Percentiles rank a stretch among this genome's conserved stretches.
Evolutionary conservation across 2,329 filamentous ascomycete species (phyloP).

Genomic region (Verticillium klebahnii): DNA sequence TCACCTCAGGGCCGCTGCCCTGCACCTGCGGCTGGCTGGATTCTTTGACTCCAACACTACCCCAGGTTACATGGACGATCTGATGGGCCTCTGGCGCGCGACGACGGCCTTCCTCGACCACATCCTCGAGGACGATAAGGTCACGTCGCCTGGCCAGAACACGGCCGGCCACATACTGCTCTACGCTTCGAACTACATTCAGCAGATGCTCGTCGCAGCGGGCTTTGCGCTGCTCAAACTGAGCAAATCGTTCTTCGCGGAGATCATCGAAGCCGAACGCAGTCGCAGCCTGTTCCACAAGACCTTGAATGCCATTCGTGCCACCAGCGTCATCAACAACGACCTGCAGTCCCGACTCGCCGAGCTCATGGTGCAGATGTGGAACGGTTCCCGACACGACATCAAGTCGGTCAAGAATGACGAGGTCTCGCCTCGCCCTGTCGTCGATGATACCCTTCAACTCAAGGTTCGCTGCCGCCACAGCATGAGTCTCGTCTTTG

Average conservation of each 20-base stretch:
- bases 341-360: conserved; percentile 76
- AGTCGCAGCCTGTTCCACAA: conserved; percentile 66
- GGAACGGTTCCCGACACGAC: conserved; percentile 63
- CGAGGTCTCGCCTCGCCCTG: conserved; percentile 32
- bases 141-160: conserved; percentile 38
- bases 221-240: conserved; percentile 75
- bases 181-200: conserved; percentile 70
- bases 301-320: conserved; percentile 65
- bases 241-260: conserved; percentile 71
- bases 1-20: conserved; percentile 66
- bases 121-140: conserved; percentile 50
- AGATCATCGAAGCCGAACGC: conserved; percentile 64
- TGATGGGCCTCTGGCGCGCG: conserved; percentile 71
- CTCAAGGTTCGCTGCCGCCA: conserved; percentile 79
- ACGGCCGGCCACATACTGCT: conserved; percentile 52
- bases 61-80: conserved; percentile 66
- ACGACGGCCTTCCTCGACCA: conserved; percentile 66
- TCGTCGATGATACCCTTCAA: conserved; percentile 67
- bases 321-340: conserved; percentile 71
- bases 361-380: conserved; percentile 84
- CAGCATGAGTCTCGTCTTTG: conserved; percentile 81
- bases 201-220: conserved; percentile 81
- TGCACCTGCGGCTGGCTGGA: conserved; percentile 73
- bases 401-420: conserved; percentile 40
- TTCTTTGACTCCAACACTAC: conserved; percentile 77